Base-by-base conservation (phyloP, 2,329 filamentous ascomycete species). In the Fusarium stilboides region DNA sequence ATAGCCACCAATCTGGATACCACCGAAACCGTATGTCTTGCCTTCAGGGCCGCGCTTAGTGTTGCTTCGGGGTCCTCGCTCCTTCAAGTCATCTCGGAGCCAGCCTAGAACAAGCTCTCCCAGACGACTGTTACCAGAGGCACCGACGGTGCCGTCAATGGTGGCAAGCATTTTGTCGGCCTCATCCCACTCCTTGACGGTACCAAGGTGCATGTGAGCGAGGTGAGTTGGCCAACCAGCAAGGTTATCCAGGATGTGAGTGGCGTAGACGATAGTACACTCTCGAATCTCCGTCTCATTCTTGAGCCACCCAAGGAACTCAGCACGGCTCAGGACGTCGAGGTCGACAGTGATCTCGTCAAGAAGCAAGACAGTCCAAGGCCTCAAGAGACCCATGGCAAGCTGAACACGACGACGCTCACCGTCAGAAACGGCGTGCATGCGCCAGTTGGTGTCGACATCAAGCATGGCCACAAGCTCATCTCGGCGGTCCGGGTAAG, bases 331-430 rank as follows among this genome's bases (percentile, higher is more conserved):
- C 63, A 98, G 86, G 60, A 99, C 87, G 80, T 99, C 96, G 65
- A 99, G 84, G 79, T 99, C 96, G 10, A 99, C 96, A 1, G 96
- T 99, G 79, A 98, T 97, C 80, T 98, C 95, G 77, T 99, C 96
- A 40, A 99, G 87, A 54, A 99, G 85, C 28, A 99, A 84, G 5
- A 99, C 91, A 13, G 89, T 90, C 96, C 96, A 99, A 1, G 96
- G 96, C 5, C 95, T 86, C 44, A 99, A 81, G 10, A 99, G 84
- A 0, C 96, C 96, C 96, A 99, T 99, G 65, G 94, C 94, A 9
- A 99, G 86, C 83, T 99, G 96, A 8, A 99, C 96, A 19, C 96
- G 87, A 17, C 96, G 87, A 17, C 96, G 84, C 84, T 99, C 96
- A 52, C 96, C 96, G 76, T 99, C 96, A 2, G 90, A 94, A 8